Base-by-base conservation (phyloP, 202 grass and related monocot species). In the Setaria viridis region DNA sequence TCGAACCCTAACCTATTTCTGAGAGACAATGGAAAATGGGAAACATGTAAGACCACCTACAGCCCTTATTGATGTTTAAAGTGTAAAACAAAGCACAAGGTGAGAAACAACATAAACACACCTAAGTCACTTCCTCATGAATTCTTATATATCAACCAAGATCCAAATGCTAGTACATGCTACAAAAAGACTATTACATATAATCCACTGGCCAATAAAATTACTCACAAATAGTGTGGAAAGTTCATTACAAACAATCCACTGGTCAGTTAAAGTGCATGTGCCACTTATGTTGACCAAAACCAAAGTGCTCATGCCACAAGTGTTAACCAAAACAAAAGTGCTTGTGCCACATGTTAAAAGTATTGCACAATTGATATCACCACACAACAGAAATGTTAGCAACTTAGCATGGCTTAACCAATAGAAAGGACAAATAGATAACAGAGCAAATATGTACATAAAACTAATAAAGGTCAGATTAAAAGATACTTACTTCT, bases 401-500 rank as follows among this genome's bases (percentile, higher is more conserved):
- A 62, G 25, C 25, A 25, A 25, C 25, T 25, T 25, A 25, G 4
- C 67, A 25, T 53, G 6, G 53, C 11, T 79, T 41, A 66, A 37
- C 19, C 2, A 48, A 42, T 29, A 49, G 14, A 33, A 30, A 45
- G 8, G 6, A 19, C 67, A 39, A 72, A 33, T 47, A 14, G n/a
- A 17, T 76, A 50, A 84, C 25, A 80, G 16, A 34, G 51, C 20
- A 81, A 82, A 88, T 33, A 64, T 80, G 32, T 20, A 65, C 55
- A 66, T 76, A 76, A 63, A 58, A 76, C n/a, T 33, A 73, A 82
- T 69, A 55, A 85, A 62, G 56, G 62, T 57, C 19, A 75, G 71
- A 74, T 12, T 53, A 37, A 20, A 70, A 45, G 13, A 74, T 19
- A 51, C 85, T 81, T 92, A 94, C 94, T 94, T 60, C 92, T 94